Percentiles rank a stretch among this genome's conserved stretches.
These are phyloP conservation scores for Phytomonas sp. DNA, from an alignment of 208 protist species.

Conservation along the genomic window DNA sequence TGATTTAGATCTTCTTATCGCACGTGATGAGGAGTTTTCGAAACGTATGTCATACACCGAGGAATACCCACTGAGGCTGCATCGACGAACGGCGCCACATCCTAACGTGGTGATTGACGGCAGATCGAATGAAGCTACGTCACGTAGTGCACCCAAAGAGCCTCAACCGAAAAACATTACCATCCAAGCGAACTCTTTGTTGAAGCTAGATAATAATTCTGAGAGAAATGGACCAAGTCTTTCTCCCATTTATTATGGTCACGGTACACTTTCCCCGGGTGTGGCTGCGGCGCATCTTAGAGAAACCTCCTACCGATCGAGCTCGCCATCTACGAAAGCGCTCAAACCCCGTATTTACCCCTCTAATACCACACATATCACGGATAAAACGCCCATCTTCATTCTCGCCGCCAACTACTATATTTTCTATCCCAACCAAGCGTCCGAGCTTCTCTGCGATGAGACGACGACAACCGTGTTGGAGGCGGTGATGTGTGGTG, in stretches of 20 bases:
- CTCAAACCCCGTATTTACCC: constrained; percentile 53
- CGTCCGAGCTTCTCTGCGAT: constrained; percentile 14
- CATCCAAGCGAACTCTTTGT: background rate
- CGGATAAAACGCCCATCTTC: constrained; percentile 31
- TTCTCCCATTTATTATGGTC: no score
- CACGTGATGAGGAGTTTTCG: constrained; percentile 29
- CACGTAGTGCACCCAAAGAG: no score
- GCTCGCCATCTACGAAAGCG: constrained; percentile 14
- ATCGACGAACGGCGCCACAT: constrained; percentile 11
- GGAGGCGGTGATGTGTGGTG: constrained; percentile 20
- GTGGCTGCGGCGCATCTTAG: no score
- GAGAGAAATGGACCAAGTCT: background rate
- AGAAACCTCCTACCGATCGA: no score
- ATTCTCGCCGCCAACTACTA: constrained; percentile 38
- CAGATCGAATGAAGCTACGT: no score
- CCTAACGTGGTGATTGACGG: no score
- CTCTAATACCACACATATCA: constrained; percentile 28
- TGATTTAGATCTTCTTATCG: constrained; percentile 45
- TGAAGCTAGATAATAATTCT: background rate
- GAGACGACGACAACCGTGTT: constrained; percentile 18
- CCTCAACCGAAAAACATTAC: background rate
- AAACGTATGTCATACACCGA: constrained; percentile 41
- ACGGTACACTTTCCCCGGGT: no score
- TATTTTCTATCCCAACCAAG: constrained; percentile 12
- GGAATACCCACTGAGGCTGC: constrained; percentile 38